These are phyloP conservation scores for Thelephora ganbajun DNA, from an alignment of 768 basidiomycete species.

Conservation along the genomic window DNA sequence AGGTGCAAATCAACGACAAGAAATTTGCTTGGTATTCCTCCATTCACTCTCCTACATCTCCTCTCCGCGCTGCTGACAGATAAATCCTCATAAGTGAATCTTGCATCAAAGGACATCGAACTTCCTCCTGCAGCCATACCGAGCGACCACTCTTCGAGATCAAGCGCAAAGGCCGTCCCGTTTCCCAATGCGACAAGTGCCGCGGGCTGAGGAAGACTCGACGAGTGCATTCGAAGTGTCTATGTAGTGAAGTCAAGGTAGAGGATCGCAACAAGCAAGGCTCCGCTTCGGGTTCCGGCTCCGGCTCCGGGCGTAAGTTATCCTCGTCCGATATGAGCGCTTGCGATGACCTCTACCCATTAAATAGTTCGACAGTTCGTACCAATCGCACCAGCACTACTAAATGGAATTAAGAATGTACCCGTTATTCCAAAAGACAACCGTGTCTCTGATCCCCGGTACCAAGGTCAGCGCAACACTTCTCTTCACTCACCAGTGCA, in stretches of 20 bases:
- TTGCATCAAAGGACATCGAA: constrained; percentile 91
- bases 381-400: constrained; percentile 56
- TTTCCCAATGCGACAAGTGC: constrained; percentile 82
- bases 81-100: constrained; percentile 43
- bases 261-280: not conserved
- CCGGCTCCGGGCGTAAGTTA: constrained; percentile 24
- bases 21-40: constrained; percentile 53
- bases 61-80: not conserved
- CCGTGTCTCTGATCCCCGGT: constrained; percentile 26
- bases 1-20: constrained; percentile 68
- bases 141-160: constrained; percentile 87
- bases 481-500: constrained; percentile 3
- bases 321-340: not conserved
- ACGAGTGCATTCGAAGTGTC: constrained; percentile 73
- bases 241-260: constrained; percentile 28
- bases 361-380: constrained; percentile 47
- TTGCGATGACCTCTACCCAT: not conserved
- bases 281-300: constrained; percentile 4
- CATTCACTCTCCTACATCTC: not conserved
- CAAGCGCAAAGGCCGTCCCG: constrained; percentile 85
- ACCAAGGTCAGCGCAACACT: constrained; percentile 1
- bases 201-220: constrained; percentile 70
- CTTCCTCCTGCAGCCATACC: constrained; percentile 75
- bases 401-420: constrained; percentile 58
- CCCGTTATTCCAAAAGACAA: constrained; percentile 11